Base-by-base conservation (phyloP, 176 grass and related monocot species). In the Zea luxurians region DNA sequence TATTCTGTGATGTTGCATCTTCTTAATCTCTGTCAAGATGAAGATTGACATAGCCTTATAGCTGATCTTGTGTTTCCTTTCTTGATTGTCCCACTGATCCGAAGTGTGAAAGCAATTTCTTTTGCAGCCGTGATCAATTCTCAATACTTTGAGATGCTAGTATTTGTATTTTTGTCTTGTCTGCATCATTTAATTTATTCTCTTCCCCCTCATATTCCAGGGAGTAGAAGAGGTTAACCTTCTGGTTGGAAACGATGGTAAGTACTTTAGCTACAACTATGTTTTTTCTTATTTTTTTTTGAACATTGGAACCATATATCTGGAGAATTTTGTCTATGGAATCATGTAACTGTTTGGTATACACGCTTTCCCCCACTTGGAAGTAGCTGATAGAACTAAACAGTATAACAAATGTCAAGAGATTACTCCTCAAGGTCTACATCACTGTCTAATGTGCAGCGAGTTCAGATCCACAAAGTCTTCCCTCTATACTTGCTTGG, bases 231-330 rank as follows among this genome's bases (percentile, higher is more conserved):
- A 64, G 37, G 48, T 42, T 79, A 59, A 57, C 34, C 64, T 86
- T 66, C 13, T 12, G 8, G 13, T 64, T 49, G 18, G 38, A 49
- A 63, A 86, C 27, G 52, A 90, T 86, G 88, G 88, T 90, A 71
- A 79, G 70, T 66, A 16, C 46, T 70, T 48, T 17, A 61, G 40
- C 57, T 17, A 13, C 67, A 20, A 70, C n/a, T 76, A 6, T 70
- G 27, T 83, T 66, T 83, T 68, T 46, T 1, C 18, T 43, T 59
- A 35, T 74, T 2, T 48, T n/a, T 58, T 52, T 15, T 15, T n/a
- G 0, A 55, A 36, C 27, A 20, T 52, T 64, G 34, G 10, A 8
- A 13, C 1, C 44, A 18, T 57, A 34, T 37, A 7, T 43, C 7
- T 68, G 34, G 18, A 54, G 6, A 12, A 7, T 44, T 71, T 64